These are phyloP conservation scores for Hemerocallis citrina DNA, from an alignment of 106 monocot genomes.

Conservation along the genomic window DNA sequence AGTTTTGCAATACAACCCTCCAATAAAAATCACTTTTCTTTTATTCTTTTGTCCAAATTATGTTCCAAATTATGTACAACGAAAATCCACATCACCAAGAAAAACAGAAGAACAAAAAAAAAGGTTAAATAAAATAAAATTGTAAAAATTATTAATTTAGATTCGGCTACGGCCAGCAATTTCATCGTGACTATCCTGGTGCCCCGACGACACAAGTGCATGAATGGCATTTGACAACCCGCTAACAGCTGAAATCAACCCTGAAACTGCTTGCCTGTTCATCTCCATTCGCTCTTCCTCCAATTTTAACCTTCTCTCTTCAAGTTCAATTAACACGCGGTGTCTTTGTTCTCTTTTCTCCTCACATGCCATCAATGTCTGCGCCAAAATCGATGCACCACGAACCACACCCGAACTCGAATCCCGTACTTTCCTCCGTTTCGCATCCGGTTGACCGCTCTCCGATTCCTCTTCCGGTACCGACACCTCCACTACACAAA, in stretches of 20 bases:
- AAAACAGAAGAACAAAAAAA: no score
- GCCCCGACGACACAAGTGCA: slow-evolving; percentile 46
- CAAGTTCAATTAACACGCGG: slow-evolving; percentile 62
- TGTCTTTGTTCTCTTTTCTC: slow-evolving; percentile 76
- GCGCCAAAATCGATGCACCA: slow-evolving; percentile 57
- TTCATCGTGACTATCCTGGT: not conserved
- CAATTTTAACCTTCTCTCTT: slow-evolving; percentile 64
- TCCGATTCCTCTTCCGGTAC: slow-evolving; percentile 39
- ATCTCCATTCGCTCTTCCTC: slow-evolving; percentile 62
- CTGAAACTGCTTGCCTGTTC: slow-evolving; percentile 46
- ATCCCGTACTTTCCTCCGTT: slow-evolving; percentile 19
- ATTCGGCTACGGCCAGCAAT: not conserved
- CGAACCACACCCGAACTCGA: slow-evolving; percentile 58
- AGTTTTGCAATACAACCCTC: no score
- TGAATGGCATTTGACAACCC: slow-evolving; percentile 68
- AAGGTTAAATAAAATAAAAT: no score
- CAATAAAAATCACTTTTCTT: no score
- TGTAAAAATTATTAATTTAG: no score
- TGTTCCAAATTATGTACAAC: no score
- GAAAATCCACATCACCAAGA: no score
- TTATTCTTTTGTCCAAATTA: no score
- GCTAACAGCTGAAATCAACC: slow-evolving; percentile 64
- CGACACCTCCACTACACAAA: slow-evolving; percentile 4
- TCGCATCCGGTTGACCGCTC: slow-evolving; percentile 19
- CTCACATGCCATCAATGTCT: slow-evolving; percentile 66